Evolutionary conservation across 169 alveolate species (phyloP).

Genomic region (Plasmodium chabaudi): DNA sequence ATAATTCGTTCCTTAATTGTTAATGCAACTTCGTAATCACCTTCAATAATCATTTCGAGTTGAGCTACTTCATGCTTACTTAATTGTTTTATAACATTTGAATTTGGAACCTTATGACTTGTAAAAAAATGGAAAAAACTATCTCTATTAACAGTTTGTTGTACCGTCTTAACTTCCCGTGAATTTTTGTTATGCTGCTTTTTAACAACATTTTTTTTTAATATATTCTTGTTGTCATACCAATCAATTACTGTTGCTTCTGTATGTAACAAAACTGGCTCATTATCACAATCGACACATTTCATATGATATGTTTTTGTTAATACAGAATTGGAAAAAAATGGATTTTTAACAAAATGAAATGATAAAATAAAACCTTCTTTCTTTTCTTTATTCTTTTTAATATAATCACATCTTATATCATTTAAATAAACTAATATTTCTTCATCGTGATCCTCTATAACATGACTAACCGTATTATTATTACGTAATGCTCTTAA

Average conservation of each 20-base stretch:
- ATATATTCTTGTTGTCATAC: slow-evolving; percentile 85
- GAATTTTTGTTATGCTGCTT: slow-evolving; percentile 85
- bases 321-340: slow-evolving; percentile 82
- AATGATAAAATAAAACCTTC: slow-evolving; percentile 84
- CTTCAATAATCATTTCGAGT: slow-evolving; percentile 87
- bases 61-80: slow-evolving; percentile 84
- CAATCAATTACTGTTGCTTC: slow-evolving; percentile 87
- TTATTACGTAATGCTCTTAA: slow-evolving; percentile 86
- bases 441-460: slow-evolving; percentile 86
- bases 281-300: slow-evolving; percentile 86
- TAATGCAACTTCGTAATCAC: slow-evolving; percentile 87
- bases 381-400: slow-evolving; percentile 84
- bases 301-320: slow-evolving; percentile 87
- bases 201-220: slow-evolving; percentile 83
- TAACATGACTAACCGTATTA: slow-evolving; percentile 83
- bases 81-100: slow-evolving; percentile 63
- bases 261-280: slow-evolving; percentile 87
- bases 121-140: slow-evolving; percentile 88
- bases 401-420: slow-evolving; percentile 85
- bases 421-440: slow-evolving; percentile 84
- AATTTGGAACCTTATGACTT: slow-evolving; percentile 70
- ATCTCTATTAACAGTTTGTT: slow-evolving; percentile 84
- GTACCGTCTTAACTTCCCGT: slow-evolving; percentile 84
- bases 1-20: slow-evolving; percentile 85
- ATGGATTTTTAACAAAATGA: slow-evolving; percentile 85